Conservation (phyloP, 2,329 filamentous ascomycete species). For the Monosporascus cannonballus region DNA sequence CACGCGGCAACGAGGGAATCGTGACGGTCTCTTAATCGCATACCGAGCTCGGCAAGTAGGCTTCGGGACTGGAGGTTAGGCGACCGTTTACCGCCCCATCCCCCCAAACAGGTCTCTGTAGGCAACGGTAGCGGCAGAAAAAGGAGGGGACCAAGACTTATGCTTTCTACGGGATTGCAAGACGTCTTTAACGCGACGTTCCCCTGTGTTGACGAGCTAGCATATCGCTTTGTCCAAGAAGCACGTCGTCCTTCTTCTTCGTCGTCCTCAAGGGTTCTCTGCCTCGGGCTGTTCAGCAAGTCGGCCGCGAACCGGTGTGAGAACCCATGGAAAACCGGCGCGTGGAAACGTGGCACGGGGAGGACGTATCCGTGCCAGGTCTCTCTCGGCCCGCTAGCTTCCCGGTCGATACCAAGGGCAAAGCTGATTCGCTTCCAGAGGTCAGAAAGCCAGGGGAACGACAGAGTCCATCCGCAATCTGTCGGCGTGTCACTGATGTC, state of each 20-base stretch:
- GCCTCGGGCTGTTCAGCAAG: constrained; percentile 14
- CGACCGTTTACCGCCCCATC: no score
- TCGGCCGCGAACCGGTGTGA: constrained; percentile 18
- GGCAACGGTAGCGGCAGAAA: no score
- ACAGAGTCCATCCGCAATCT: constrained; percentile 6
- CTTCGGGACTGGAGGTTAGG: constrained; percentile 7
- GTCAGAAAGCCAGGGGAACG: constrained; percentile 12
- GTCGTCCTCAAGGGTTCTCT: constrained; percentile 5
- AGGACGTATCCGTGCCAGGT: no score
- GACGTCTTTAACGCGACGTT: constrained; percentile 23
- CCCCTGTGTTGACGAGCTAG: constrained; percentile 16
- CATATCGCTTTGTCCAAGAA: constrained; percentile 8
- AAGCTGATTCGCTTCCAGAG: constrained; percentile 15
- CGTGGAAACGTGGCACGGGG: no score
- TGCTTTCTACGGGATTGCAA: constrained; percentile 11
- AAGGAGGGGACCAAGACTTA: no score
- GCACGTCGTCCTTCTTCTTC: constrained; percentile 1
- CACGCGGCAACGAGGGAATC: constrained; percentile 18
- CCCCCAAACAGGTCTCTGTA: no score
- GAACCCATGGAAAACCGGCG: constrained; percentile 11
- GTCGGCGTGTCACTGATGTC: no score
- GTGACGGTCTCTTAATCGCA: constrained; percentile 17
- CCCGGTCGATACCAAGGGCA: no score
- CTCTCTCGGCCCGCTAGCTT: constrained; percentile 1
- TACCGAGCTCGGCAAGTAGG: constrained; percentile 15